These are phyloP conservation scores for Fulvia fulva DNA, from an alignment of 2,329 filamentous ascomycete species.

Conservation along the genomic window DNA sequence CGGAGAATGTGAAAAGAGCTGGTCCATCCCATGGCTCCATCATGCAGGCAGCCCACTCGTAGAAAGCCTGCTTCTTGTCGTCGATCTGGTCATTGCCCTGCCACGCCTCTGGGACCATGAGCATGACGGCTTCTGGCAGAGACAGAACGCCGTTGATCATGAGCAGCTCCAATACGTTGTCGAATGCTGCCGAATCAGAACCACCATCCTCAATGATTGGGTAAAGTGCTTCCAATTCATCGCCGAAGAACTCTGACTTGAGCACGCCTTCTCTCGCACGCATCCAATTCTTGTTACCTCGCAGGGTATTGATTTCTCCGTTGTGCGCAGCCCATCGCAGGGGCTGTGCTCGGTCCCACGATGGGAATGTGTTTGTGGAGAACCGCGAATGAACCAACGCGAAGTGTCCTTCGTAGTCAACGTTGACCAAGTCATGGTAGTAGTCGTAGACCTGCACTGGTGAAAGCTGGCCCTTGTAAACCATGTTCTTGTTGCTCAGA, in stretches of 20 bases:
- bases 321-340: slow-evolving; percentile 97
- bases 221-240: slow-evolving; percentile 85
- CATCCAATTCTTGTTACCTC: slow-evolving; percentile 99
- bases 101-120: slow-evolving; percentile 98
- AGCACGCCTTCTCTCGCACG: slow-evolving; percentile 91
- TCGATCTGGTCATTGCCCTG: slow-evolving; percentile 91
- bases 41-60: slow-evolving; percentile 96
- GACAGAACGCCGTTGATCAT: slow-evolving; percentile 95
- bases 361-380: slow-evolving; percentile 97
- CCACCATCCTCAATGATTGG: slow-evolving; percentile 95
- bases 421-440: slow-evolving; percentile 93
- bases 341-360: slow-evolving; percentile 95
- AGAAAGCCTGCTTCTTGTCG: slow-evolving; percentile 92
- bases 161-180: slow-evolving; percentile 90
- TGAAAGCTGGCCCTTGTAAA: slow-evolving; percentile 95
- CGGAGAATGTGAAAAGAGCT: slow-evolving; percentile 93
- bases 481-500: slow-evolving; percentile 95
- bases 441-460: slow-evolving; percentile 96
- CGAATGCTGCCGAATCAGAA: slow-evolving; percentile 93
- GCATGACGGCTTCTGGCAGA: slow-evolving; percentile 92
- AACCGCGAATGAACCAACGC: slow-evolving; percentile 95
- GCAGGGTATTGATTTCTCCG: slow-evolving; percentile 95
- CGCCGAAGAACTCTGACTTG: slow-evolving; percentile 86
- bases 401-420: slow-evolving; percentile 96
- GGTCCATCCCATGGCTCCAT: slow-evolving; percentile 99